A percentile compares a stretch with the other conserved stretches of the same genome.
These are phyloP conservation scores for Pythium chondricola DNA, from an alignment of 352 stramenopile species.

Conservation along the genomic window DNA sequence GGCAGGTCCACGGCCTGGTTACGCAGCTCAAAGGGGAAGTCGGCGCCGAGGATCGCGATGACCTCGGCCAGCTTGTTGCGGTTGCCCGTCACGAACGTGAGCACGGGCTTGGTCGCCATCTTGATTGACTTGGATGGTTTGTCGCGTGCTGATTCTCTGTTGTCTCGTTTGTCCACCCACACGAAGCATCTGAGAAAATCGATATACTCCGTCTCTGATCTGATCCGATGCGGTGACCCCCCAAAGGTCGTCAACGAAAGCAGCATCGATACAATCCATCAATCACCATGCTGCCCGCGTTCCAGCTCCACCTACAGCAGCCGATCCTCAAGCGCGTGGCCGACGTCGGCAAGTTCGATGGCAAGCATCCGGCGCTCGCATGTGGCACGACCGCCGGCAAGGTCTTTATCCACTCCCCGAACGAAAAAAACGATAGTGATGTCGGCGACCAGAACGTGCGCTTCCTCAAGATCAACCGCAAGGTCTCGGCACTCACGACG, in stretches of 20 bases:
- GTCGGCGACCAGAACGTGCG: conserved; percentile 45
- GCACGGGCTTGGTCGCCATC: conserved; percentile 26
- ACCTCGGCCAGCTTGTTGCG: conserved; percentile 82
- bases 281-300: conserved; percentile 56
- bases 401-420: conserved; percentile 88
- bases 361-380: conserved; percentile 63
- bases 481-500: conserved; percentile 72
- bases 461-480: conserved; percentile 91
- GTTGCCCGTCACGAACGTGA: conserved; percentile 86
- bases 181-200: too few relatives aligned
- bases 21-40: conserved; percentile 89
- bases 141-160: too few relatives aligned
- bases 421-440: conserved; percentile 59
- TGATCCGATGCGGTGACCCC: background rate
- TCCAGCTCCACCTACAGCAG: conserved; percentile 80
- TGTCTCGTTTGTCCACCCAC: too few relatives aligned
- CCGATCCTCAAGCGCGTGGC: conserved; percentile 70
- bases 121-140: background rate
- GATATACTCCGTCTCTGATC: too few relatives aligned
- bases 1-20: conserved; percentile 95
- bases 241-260: conserved; percentile 5
- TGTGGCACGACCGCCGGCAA: conserved; percentile 87
- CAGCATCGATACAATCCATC: background rate
- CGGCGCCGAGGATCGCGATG: conserved; percentile 67
- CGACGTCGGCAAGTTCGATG: conserved; percentile 79